Evolutionary conservation across 441 rosid species (phyloP), one percentile per base, ranked within the genome.

Genomic region (Manihot esculenta): DNA sequence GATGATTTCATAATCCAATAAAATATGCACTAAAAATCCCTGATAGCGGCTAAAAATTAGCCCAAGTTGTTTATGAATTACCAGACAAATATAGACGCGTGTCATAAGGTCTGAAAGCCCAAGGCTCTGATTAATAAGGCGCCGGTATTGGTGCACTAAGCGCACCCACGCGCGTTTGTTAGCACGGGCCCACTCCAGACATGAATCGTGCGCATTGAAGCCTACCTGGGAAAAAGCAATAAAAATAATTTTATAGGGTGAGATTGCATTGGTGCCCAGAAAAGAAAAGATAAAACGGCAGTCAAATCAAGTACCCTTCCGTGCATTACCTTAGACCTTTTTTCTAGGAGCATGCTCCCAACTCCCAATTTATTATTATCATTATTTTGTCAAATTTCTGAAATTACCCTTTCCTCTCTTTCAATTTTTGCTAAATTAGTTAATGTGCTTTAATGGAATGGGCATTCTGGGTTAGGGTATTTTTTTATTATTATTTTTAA

Each of bases 251-350:
- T n/a, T n/a, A n/a, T n/a, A n/a, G n/a, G n/a, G n/a, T n/a, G n/a
- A n/a, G n/a, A n/a, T n/a, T n/a, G n/a, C n/a, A n/a, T n/a, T n/a
- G n/a, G n/a, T n/a, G n/a, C n/a, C n/a, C n/a, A n/a, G n/a, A n/a
- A n/a, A n/a, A 30, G 33, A 30, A 4, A 1, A 10, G 14, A 6
- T 38, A 38, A 56, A 64, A 71, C 17, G 13, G 72, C 72, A 38
- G 75, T 79, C 79, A 68, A 72, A 82, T 82, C 84, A 76, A 72
- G 84, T 77, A 74, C 81, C 81, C 82, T 35, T 80, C 86, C 81
- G 77, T 77, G 82, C 81, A 72, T 21, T 21, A 63, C 79, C 76
- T 5, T 59, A 26, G n/a, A 63, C 60, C 81, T 70, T 67, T 74
- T 68, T 68, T 79, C 21, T 48, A 76, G 85, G 86, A 53, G 33